These are phyloP conservation scores for Xylariaceae sp. DNA, from an alignment of 2,329 filamentous ascomycete species.

Conservation along the genomic window DNA sequence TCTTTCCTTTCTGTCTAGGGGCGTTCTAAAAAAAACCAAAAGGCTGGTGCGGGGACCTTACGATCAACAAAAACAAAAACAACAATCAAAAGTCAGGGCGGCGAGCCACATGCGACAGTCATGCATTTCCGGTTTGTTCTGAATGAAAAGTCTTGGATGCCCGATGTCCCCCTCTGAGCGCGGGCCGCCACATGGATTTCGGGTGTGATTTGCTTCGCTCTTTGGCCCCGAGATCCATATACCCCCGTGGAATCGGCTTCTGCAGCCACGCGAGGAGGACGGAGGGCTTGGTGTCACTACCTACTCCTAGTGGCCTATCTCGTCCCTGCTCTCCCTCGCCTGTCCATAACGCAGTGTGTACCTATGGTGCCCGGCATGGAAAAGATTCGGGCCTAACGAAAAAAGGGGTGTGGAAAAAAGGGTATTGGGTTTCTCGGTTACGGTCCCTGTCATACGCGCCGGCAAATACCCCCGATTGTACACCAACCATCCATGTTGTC, in stretches of 20 bases:
- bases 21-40: constrained; percentile 13
- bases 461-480: constrained; percentile 8
- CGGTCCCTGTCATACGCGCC: not conserved
- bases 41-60: constrained; percentile 18
- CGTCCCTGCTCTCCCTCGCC: not conserved
- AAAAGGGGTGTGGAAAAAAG: not conserved
- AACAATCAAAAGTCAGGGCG: constrained; percentile 13
- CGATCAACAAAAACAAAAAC: constrained; percentile 6
- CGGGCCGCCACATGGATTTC: constrained; percentile 25
- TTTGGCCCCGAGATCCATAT: not conserved
- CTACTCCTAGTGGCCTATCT: not conserved
- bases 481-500: constrained; percentile 2
- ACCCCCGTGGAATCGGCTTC: constrained; percentile 2
- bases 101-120: constrained; percentile 25
- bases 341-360: not conserved
- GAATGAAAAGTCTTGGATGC: constrained; percentile 13
- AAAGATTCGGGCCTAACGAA: not conserved
- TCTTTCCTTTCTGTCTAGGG: constrained; percentile 17
- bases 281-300: constrained; percentile 7
- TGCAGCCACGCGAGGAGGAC: constrained; percentile 17
- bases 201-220: constrained; percentile 15
- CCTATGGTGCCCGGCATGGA: not conserved
- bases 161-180: constrained; percentile 6
- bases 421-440: not conserved
- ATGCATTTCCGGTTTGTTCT: constrained; percentile 23